Evolutionary conservation across 1,284 basidiomycete species (phyloP).

Genomic region (Volvariella surrecta): DNA sequence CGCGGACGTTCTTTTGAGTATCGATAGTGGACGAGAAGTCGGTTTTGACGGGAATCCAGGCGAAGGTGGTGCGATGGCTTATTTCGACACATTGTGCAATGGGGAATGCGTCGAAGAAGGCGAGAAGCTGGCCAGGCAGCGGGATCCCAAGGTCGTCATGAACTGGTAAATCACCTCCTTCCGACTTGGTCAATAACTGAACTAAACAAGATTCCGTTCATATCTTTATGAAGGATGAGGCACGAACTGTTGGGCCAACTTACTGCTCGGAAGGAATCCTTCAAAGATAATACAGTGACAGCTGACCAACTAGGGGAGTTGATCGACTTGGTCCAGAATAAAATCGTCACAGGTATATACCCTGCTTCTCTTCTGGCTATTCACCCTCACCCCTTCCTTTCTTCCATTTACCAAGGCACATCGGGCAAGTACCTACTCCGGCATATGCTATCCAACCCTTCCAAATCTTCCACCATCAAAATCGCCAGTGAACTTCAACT

Average conservation of each 20-base stretch:
- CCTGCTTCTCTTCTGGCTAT: constrained; percentile 3
- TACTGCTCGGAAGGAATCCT: constrained; percentile 47
- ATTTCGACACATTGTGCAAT: constrained; percentile 65
- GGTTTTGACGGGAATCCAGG: constrained; percentile 50
- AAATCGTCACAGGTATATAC: constrained; percentile 55
- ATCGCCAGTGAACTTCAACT: constrained; percentile 46
- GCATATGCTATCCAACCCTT: constrained; percentile 46
- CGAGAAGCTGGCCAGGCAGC: constrained; percentile 18
- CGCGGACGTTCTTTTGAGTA: constrained; percentile 66
- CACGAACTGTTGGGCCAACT: constrained; percentile 82
- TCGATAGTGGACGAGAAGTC: constrained; percentile 59
- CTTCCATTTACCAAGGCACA: constrained; percentile 40
- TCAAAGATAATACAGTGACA: constrained; percentile 56
- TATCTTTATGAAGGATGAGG: constrained; percentile 55
- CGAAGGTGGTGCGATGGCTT: constrained; percentile 45
- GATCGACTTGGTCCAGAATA: constrained; percentile 66
- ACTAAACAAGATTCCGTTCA: constrained; percentile 1
- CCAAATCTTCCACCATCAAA: constrained; percentile 25
- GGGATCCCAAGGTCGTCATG: constrained; percentile 63
- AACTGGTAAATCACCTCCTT: constrained; percentile 61
- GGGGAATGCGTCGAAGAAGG: constrained; percentile 10
- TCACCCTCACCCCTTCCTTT: not conserved
- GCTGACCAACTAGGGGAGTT: constrained; percentile 65
- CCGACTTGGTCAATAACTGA: constrained; percentile 1
- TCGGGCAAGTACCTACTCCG: constrained; percentile 65